Evolutionary conservation across 2,329 filamentous ascomycete species (phyloP).

Genomic region (Sporothrix humicola): DNA sequence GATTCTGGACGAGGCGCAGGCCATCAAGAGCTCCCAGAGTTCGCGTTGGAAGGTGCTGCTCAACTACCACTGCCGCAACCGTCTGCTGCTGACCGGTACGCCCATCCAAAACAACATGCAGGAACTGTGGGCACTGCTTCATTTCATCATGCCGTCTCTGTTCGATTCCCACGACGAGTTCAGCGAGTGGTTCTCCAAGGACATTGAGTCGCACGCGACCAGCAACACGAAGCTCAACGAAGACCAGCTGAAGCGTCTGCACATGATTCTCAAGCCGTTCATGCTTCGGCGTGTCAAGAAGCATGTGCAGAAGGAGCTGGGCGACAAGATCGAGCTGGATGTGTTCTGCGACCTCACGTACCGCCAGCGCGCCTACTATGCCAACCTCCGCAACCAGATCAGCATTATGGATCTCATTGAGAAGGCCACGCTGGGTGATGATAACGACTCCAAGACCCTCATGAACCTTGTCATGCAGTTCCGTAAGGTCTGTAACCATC

Average conservation of each 20-base stretch:
- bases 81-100: conserved; percentile 90
- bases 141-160: conserved; percentile 99
- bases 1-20: conserved; percentile 98
- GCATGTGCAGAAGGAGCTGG: conserved; percentile 97
- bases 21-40: conserved; percentile 97
- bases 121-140: conserved; percentile 93
- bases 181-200: conserved; percentile 92
- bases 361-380: conserved; percentile 91
- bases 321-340: conserved; percentile 97
- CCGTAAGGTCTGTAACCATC: conserved; percentile 98
- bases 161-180: conserved; percentile 95
- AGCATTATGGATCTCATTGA: conserved; percentile 98
- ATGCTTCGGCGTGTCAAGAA: conserved; percentile 99
- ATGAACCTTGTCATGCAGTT: conserved; percentile 99
- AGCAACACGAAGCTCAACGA: conserved; percentile 99
- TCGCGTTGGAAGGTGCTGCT: conserved; percentile 96
- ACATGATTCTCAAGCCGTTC: conserved; percentile 99
- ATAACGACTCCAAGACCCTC: conserved; percentile 90
- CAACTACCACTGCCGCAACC: conserved; percentile 93
- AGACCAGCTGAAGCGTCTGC: conserved; percentile 92
- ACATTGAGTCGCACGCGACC: conserved; percentile 97
- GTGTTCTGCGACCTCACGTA: conserved; percentile 97
- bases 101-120: conserved; percentile 99
- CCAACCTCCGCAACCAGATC: conserved; percentile 92
- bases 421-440: conserved; percentile 91